phyloP scores from a whole-genome alignment of 805 yeast genomes.

The Scheffersomyces stipitis region DNA sequence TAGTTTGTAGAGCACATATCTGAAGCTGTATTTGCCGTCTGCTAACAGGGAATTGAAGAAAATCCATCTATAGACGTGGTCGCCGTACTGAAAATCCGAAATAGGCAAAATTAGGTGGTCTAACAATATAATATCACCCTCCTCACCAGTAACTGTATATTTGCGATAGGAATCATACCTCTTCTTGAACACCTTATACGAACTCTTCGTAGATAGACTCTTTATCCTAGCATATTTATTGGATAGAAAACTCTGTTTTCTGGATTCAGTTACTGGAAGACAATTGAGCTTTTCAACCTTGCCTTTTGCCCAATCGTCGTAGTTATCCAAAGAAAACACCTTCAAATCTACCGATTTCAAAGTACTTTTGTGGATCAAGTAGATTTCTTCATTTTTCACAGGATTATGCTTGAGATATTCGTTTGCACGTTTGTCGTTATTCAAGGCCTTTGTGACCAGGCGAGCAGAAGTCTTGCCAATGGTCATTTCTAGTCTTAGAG shows the following conservation, averaged over 20 bases:
- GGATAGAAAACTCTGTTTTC: neutral
- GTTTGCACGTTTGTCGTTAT: neutral
- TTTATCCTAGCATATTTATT: neutral
- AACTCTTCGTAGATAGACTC: neutral
- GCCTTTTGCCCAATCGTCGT: neutral
- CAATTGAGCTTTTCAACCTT: neutral
- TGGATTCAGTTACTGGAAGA: neutral
- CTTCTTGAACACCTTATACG: neutral
- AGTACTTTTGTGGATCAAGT: neutral
- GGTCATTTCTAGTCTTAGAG: too few relatives aligned
- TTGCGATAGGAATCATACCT: neutral
- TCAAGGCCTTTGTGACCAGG: neutral
- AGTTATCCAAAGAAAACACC: neutral
- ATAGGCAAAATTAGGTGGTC: neutral
- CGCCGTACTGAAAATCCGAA: neutral
- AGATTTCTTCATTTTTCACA: neutral
- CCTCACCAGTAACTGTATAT: neutral
- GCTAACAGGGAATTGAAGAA: neutral
- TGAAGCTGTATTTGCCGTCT: neutral
- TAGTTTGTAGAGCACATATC: neutral
- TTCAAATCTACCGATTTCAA: neutral
- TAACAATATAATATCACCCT: neutral
- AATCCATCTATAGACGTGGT: neutral
- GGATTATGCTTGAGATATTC: neutral
- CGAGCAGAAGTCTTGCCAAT: too few relatives aligned